A percentile compares a stretch with the other conserved stretches of the same genome.
Conservation (phyloP, 768 basidiomycete species). For the Austroboletus eburneus region DNA sequence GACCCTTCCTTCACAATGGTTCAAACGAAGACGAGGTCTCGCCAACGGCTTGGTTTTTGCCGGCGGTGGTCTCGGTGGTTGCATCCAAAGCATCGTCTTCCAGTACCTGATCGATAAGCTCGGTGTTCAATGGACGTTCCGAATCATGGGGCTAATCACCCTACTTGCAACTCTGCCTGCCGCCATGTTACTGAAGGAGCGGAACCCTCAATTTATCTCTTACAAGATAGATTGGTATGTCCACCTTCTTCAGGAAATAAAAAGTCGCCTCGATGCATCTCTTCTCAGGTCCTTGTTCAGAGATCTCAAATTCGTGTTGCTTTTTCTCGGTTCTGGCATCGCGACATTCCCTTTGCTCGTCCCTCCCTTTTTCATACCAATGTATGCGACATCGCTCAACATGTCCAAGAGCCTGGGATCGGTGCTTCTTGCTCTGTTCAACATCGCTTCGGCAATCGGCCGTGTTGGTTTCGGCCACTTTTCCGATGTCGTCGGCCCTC, state of each 20-base stretch:
- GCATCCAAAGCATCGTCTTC: slow-evolving; percentile 25
- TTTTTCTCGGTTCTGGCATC: slow-evolving; percentile 30
- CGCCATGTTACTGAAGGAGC: slow-evolving; percentile 26
- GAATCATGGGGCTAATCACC: slow-evolving; percentile 28
- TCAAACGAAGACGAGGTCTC: slow-evolving; percentile 29
- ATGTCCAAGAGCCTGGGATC: slow-evolving; percentile 23
- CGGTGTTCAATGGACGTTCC: slow-evolving; percentile 31
- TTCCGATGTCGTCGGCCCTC: slow-evolving; percentile 29
- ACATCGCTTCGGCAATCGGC: slow-evolving; percentile 32
- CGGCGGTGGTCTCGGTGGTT: slow-evolving; percentile 31
- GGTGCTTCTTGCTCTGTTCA: slow-evolving; percentile 30
- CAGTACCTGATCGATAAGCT: slow-evolving; percentile 25
- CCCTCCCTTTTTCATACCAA: slow-evolving; percentile 35
- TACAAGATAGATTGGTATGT: slow-evolving; percentile 21
- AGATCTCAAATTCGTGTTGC: slow-evolving; percentile 25
- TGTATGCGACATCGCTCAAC: slow-evolving; percentile 29
- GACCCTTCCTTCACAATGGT: slow-evolving; percentile 35
- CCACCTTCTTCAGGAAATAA: not conserved
- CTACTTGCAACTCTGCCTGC: slow-evolving; percentile 25
- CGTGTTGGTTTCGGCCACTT: slow-evolving; percentile 29
- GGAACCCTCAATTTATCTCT: slow-evolving; percentile 12
- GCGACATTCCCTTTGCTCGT: slow-evolving; percentile 36
- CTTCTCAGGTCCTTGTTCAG: slow-evolving; percentile 26
- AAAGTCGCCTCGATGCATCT: not conserved
- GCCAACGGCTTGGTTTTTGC: slow-evolving; percentile 35